A percentile compares a stretch with the other conserved stretches of the same genome.
These are phyloP conservation scores for Trametes cubensis DNA, from an alignment of 768 basidiomycete genomes.

Conservation along the genomic window DNA sequence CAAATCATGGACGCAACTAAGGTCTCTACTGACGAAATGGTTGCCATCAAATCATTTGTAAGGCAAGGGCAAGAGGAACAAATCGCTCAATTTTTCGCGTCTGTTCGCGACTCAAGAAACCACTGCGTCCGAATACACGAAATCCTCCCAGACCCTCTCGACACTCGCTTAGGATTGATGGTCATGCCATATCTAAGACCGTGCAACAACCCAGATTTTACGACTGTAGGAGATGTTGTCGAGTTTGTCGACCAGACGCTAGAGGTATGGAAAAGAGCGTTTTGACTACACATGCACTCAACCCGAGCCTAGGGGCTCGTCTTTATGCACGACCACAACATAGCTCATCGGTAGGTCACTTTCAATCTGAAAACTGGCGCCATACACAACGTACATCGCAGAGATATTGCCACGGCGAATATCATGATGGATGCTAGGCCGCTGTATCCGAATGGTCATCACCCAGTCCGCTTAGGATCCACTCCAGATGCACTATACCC, in stretches of 20 bases:
- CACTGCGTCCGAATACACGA: constrained; percentile 32
- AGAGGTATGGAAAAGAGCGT: constrained; percentile 25
- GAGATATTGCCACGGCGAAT: constrained; percentile 24
- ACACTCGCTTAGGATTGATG: constrained; percentile 13
- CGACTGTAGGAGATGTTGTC: constrained; percentile 26
- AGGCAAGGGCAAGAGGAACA: constrained; percentile 11
- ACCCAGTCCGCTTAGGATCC: constrained; percentile 31
- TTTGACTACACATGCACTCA: too few species aligned
- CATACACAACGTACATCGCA: too few species aligned
- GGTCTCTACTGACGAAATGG: constrained; percentile 3
- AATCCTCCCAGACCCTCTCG: constrained; percentile 23
- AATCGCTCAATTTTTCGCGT: constrained; percentile 21
- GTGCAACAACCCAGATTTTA: constrained; percentile 31
- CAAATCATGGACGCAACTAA: constrained; percentile 25
- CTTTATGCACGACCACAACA: constrained; percentile 28
- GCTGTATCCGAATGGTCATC: constrained; percentile 25
- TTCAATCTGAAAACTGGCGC: too few species aligned
- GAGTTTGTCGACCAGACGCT: constrained; percentile 25
- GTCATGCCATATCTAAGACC: constrained; percentile 34
- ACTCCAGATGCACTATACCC: constrained; percentile 39
- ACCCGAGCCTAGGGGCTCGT: constrained; percentile 24
- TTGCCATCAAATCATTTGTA: constrained; percentile 19
- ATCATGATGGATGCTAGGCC: constrained; percentile 30
- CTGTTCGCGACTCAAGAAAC: constrained; percentile 19
- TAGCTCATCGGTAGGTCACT: constrained; percentile 32